Conservation (phyloP, 345 rosid genomes). For the Eucalyptus sideroxylon region DNA sequence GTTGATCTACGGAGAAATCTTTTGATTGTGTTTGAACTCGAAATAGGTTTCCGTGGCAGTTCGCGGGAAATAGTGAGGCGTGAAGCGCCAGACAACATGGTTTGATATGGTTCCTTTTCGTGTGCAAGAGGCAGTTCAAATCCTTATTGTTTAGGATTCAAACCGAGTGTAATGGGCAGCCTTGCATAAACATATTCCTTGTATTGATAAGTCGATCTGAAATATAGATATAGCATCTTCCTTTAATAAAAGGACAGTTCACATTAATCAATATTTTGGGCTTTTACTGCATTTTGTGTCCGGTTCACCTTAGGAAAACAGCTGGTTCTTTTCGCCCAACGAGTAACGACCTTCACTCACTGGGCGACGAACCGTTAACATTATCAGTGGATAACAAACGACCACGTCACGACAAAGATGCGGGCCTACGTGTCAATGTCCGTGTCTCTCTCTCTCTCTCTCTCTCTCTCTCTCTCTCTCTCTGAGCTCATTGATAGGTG, state of each 20-base stretch:
- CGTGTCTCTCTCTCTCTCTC: background rate
- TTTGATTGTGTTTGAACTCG: background rate
- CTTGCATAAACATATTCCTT: background rate
- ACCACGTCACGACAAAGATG: slow-evolving; percentile 3
- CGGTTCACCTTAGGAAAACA: background rate
- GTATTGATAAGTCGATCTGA: background rate
- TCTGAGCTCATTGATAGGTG: background rate
- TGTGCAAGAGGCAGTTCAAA: background rate
- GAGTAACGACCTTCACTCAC: background rate
- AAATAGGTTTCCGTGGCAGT: background rate
- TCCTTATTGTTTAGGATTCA: background rate
- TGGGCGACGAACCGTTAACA: background rate
- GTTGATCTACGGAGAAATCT: background rate
- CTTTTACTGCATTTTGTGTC: background rate
- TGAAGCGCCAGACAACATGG: background rate
- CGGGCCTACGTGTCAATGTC: slow-evolving; percentile 15
- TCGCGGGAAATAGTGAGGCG: background rate
- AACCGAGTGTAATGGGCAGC: background rate
- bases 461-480: background rate
- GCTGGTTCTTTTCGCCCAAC: background rate
- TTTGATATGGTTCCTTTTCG: background rate
- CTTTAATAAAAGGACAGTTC: background rate
- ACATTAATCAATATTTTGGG: background rate
- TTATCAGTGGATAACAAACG: background rate
- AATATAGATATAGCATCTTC: background rate